phyloP scores from a whole-genome alignment of 208 protist species.

The Tritrichomonas musculus region DNA sequence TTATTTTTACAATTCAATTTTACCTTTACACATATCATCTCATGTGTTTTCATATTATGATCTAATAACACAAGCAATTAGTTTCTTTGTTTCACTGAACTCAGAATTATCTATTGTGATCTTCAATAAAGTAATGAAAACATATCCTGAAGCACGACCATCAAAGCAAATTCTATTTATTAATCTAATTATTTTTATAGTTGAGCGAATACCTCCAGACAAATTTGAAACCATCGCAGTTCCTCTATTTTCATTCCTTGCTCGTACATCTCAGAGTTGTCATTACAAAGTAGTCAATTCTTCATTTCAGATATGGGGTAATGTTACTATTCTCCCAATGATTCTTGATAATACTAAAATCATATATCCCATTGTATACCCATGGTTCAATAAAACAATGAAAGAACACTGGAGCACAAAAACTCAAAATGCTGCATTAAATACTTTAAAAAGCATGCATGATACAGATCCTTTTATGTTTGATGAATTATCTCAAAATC shows the following conservation, averaged over 20 bases:
- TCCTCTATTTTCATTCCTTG: background rate
- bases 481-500: background rate
- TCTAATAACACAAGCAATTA: too few species aligned
- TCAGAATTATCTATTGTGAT: background rate
- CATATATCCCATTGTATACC: conserved; percentile 26
- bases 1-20: too few species aligned
- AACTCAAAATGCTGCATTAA: background rate
- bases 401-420: background rate
- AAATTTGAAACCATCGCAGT: background rate
- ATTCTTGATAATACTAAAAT: background rate
- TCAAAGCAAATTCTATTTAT: conserved; percentile 10
- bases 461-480: background rate
- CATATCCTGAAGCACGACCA: background rate
- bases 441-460: background rate
- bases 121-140: background rate
- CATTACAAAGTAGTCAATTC: background rate
- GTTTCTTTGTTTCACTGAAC: background rate
- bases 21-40: too few species aligned
- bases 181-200: background rate
- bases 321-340: background rate
- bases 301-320: background rate
- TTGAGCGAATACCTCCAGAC: background rate
- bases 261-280: background rate
- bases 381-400: background rate
- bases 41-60: too few species aligned